These are phyloP conservation scores for Mycena vitilis DNA, from an alignment of 768 basidiomycete species.

Conservation along the genomic window DNA sequence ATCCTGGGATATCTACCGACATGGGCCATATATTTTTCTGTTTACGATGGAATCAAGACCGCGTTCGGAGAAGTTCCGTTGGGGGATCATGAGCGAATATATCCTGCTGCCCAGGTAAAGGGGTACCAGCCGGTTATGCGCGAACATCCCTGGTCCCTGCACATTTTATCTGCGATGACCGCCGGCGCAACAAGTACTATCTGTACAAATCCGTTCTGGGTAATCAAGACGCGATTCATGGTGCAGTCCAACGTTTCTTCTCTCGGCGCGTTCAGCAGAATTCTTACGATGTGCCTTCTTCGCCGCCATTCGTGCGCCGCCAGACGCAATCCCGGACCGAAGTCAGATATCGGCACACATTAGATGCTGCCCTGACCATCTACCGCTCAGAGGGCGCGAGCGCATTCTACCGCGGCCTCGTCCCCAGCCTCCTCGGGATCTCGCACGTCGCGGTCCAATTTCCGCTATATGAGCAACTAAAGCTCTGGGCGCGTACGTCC, in stretches of 20 bases:
- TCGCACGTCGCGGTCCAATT: conserved; percentile 97
- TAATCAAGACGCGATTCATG: conserved; percentile 99
- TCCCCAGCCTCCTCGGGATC: conserved; percentile 95
- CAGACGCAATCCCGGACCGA: conserved; percentile 89
- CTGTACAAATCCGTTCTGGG: conserved; percentile 97
- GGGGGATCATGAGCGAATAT: conserved; percentile 66
- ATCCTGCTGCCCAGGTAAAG: conserved; percentile 87
- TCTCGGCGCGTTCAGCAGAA: conserved; percentile 5
- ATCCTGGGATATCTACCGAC: conserved; percentile 97
- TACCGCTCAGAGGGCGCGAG: conserved; percentile 87
- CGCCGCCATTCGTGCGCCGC: conserved; percentile 6
- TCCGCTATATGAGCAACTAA: conserved; percentile 94
- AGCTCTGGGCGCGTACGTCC: conserved; percentile 85
- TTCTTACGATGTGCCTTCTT: conserved; percentile 30
- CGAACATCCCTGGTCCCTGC: conserved; percentile 87
- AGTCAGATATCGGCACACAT: conserved; percentile 85
- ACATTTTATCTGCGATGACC: conserved; percentile 95
- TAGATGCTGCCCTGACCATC: conserved; percentile 90
- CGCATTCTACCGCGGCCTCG: conserved; percentile 94
- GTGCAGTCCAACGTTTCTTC: conserved; percentile 53
- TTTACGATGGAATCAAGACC: conserved; percentile 96
- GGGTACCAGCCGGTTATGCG: conserved; percentile 85
- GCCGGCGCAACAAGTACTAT: conserved; percentile 95
- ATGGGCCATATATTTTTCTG: conserved; percentile 99
- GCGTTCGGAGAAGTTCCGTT: conserved; percentile 77